Evolutionary conservation across 345 rosid genomes (phyloP).

Genomic region (Erucastrum elatum): DNA sequence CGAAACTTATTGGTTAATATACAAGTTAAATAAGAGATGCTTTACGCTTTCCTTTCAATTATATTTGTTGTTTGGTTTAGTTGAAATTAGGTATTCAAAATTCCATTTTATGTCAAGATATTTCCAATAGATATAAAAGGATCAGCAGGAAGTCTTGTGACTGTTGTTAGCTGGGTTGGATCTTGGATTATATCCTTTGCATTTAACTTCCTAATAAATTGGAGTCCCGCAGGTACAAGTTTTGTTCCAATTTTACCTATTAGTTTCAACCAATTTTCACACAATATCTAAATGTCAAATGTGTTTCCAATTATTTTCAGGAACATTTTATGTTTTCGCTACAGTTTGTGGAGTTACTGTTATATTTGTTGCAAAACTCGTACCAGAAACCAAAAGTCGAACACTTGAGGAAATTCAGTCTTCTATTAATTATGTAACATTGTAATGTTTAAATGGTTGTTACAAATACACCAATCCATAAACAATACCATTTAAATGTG

Average conservation of each 20-base stretch:
- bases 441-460: neutral
- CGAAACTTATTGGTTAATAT: neutral
- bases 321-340: slow-evolving; percentile 63
- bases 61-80: neutral
- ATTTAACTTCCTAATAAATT: slow-evolving; percentile 52
- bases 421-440: slow-evolving; percentile 14
- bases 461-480: neutral
- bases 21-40: neutral
- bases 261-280: neutral
- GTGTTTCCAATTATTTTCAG: slow-evolving; percentile 34
- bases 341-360: slow-evolving; percentile 55
- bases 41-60: neutral
- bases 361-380: slow-evolving; percentile 62
- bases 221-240: slow-evolving; percentile 15
- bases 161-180: slow-evolving; percentile 74
- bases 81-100: neutral
- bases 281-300: neutral
- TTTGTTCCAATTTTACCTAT: neutral
- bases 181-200: slow-evolving; percentile 72
- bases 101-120: slow-evolving; percentile 45
- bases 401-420: slow-evolving; percentile 75
- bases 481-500: too few species aligned
- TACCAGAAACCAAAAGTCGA: slow-evolving; percentile 73
- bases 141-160: slow-evolving; percentile 82
- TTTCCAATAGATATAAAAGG: slow-evolving; percentile 82